Conservation (phyloP, 1,284 basidiomycete genomes). For the Sphaerobolus stellatus region DNA sequence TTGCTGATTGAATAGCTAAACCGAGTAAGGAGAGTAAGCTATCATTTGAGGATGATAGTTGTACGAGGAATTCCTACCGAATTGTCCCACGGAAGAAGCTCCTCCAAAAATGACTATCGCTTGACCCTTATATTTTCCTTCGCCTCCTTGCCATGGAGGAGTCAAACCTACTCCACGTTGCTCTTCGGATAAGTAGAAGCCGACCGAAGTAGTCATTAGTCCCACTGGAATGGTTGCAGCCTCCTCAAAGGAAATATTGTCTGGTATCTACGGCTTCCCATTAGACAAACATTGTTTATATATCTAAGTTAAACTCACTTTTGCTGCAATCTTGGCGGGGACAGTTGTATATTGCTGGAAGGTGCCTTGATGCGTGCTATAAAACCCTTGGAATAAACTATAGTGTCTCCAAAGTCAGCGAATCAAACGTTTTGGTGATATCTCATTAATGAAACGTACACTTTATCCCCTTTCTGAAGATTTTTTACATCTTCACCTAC, state of each 20-base stretch:
- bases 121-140: constrained; percentile 36
- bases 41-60: not conserved
- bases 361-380: constrained; percentile 36
- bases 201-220: constrained; percentile 38
- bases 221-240: constrained; percentile 37
- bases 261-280: constrained; percentile 21
- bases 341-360: constrained; percentile 53
- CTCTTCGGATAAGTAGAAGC: constrained; percentile 33
- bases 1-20: constrained; percentile 19
- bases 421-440: not conserved
- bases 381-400: constrained; percentile 44
- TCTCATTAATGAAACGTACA: constrained; percentile 38
- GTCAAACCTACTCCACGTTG: constrained; percentile 10
- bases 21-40: constrained; percentile 1
- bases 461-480: constrained; percentile 55
- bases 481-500: constrained; percentile 51
- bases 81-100: constrained; percentile 41
- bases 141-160: constrained; percentile 22
- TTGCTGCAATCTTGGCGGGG: constrained; percentile 40
- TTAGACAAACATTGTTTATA: not conserved
- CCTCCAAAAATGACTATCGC: constrained; percentile 46
- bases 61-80: constrained; percentile 23
- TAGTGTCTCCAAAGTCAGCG: not conserved
- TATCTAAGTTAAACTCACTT: constrained; percentile 31
- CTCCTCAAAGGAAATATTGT: constrained; percentile 44